Percentiles rank a stretch among this genome's conserved stretches.
phyloP scores from a whole-genome alignment of 1,284 basidiomycete species.

The Bothia castanella region DNA sequence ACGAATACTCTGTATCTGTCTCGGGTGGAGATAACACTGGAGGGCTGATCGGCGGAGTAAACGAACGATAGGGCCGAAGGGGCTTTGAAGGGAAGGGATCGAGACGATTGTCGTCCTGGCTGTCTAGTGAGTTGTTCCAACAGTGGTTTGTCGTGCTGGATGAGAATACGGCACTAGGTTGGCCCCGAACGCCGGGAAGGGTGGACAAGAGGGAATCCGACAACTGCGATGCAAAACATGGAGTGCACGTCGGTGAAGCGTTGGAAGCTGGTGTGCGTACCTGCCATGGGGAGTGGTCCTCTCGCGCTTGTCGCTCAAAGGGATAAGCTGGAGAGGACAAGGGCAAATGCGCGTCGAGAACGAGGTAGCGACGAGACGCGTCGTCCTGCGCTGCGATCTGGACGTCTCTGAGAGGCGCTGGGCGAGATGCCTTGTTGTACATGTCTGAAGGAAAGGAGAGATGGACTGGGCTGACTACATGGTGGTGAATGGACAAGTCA shows the following conservation, averaged over 20 bases:
- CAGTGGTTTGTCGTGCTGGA: neutral
- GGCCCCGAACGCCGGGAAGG: neutral
- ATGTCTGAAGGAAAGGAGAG: conserved; percentile 2
- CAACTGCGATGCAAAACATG: conserved; percentile 7
- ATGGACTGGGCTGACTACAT: neutral
- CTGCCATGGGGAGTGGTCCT: neutral
- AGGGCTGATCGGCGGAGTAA: conserved; percentile 17
- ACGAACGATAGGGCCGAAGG: conserved; percentile 7
- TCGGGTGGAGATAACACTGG: conserved; percentile 11
- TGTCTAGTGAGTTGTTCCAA: neutral
- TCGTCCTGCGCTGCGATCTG: conserved; percentile 15
- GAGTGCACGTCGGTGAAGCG: neutral
- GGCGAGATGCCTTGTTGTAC: conserved; percentile 9
- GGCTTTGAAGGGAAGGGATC: neutral
- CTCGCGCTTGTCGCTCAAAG: conserved; percentile 4
- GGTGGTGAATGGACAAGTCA: conserved; percentile 17
- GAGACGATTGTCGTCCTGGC: neutral
- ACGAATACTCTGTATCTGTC: conserved; percentile 2
- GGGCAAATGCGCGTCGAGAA: conserved; percentile 12
- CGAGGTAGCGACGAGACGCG: conserved; percentile 11
- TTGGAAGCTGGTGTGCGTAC: neutral
- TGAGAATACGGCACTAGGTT: neutral
- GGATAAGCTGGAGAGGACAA: conserved; percentile 5
- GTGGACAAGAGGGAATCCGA: conserved; percentile 1
- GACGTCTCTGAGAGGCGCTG: conserved; percentile 16